phyloP scores from a whole-genome alignment of 306 rosid species.

The Lagenaria siceraria region DNA sequence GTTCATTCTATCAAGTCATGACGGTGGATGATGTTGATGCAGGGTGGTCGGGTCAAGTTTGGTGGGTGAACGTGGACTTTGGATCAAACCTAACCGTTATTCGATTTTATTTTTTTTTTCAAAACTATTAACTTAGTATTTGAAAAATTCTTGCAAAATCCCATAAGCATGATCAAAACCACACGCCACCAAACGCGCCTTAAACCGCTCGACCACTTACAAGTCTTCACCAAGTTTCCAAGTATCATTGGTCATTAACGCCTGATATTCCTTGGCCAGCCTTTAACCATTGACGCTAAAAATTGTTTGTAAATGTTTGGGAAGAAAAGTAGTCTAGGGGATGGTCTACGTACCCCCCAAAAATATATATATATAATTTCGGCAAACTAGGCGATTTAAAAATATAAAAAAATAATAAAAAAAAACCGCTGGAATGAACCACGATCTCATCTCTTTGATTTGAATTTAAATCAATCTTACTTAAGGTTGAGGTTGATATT shows the following conservation, averaged over 20 bases:
- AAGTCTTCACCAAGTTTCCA: no score
- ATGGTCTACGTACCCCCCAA: neutral
- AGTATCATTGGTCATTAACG: no score
- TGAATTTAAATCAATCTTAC: neutral
- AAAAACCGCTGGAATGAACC: neutral
- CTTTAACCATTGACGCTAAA: neutral
- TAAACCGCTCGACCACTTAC: no score
- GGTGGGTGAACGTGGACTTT: neutral
- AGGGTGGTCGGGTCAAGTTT: neutral
- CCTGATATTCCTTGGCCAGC: no score
- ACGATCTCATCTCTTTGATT: neutral
- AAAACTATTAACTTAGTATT: neutral
- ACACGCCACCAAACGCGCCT: no score
- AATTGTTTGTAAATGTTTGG: neutral
- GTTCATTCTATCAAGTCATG: neutral
- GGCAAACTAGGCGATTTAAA: neutral
- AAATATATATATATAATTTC: no score
- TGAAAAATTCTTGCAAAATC: no score
- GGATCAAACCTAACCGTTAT: neutral
- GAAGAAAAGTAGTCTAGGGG: neutral
- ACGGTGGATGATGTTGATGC: neutral
- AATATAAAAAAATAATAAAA: neutral
- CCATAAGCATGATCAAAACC: no score
- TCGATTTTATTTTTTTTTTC: neutral
- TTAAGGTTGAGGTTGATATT: neutral